Evolutionary conservation across 1,284 basidiomycete genomes (phyloP).

Genomic region (Pulveroboletus sp.): DNA sequence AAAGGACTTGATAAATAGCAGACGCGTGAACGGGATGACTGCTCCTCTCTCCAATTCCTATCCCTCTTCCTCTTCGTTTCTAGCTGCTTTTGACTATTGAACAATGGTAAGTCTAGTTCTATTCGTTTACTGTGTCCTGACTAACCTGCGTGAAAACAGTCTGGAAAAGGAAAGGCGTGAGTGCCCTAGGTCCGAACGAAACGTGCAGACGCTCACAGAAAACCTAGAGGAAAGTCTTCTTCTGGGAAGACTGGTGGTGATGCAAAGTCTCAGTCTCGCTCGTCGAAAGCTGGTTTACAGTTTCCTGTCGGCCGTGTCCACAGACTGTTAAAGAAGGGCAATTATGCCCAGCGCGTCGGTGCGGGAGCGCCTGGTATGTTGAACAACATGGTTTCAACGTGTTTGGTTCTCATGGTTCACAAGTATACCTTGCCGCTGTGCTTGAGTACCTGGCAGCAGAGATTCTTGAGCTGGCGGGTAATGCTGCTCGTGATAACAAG

Average conservation of each 20-base stretch:
- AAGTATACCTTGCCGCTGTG: slow-evolving; percentile 85
- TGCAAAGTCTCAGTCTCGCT: slow-evolving; percentile 58
- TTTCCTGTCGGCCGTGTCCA: slow-evolving; percentile 90
- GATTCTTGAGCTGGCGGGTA: slow-evolving; percentile 85
- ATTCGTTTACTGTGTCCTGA: neutral
- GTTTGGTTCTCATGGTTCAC: neutral
- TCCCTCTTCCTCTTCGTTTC: neutral
- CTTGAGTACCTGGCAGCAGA: slow-evolving; percentile 86
- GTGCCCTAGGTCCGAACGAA: slow-evolving; percentile 7
- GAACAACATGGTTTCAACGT: neutral
- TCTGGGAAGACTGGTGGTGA: slow-evolving; percentile 54
- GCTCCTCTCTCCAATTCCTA: slow-evolving; percentile 13
- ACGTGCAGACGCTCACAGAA: slow-evolving; percentile 1
- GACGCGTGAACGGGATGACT: slow-evolving; percentile 17
- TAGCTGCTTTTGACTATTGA: neutral
- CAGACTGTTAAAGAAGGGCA: slow-evolving; percentile 77
- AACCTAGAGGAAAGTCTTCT: slow-evolving; percentile 50
- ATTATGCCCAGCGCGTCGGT: slow-evolving; percentile 73
- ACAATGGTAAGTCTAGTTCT: slow-evolving; percentile 20
- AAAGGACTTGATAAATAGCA: slow-evolving; percentile 29
- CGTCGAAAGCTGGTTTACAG: slow-evolving; percentile 75
- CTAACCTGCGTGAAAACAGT: slow-evolving; percentile 31
- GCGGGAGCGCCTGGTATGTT: slow-evolving; percentile 67
- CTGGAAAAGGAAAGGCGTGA: slow-evolving; percentile 55
- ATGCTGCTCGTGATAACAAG: slow-evolving; percentile 73